Evolutionary conservation across 2,329 filamentous ascomycete genomes (phyloP).

Genomic region (Hymenoscyphus fraxineus): DNA sequence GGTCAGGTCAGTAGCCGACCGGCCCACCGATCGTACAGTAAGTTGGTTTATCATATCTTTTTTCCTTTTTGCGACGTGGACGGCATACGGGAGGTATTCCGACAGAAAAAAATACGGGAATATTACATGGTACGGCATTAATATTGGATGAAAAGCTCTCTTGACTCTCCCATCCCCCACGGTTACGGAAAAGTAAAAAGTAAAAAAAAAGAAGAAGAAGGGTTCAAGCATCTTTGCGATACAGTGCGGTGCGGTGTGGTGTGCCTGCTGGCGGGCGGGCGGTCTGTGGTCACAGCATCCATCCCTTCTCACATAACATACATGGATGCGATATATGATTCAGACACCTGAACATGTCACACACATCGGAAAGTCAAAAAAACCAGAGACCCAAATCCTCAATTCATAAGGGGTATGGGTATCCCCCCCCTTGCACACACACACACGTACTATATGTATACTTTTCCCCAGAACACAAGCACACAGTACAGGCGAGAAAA

Average conservation of each 20-base stretch:
- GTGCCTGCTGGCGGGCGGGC: neutral
- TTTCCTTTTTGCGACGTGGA: neutral
- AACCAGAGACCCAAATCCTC: no score
- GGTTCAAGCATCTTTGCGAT: neutral
- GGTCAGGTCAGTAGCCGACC: neutral
- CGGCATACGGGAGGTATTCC: neutral
- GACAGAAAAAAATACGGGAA: neutral
- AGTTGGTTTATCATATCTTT: no score
- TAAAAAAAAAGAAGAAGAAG: neutral
- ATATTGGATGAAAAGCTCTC: neutral
- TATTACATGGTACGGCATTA: neutral
- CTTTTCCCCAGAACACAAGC: no score
- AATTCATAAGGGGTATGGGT: no score
- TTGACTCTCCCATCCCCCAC: no score
- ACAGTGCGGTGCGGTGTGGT: neutral
- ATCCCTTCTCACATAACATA: neutral
- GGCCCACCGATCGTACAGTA: no score
- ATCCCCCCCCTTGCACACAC: neutral
- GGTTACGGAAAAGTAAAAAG: neutral
- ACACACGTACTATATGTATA: neutral
- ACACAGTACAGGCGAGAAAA: neutral
- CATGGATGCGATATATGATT: neutral
- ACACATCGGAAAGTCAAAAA: neutral
- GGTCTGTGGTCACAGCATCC: slow-evolving; percentile 1
- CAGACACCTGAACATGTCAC: slow-evolving; percentile 1